A percentile compares a stretch with the other conserved stretches of the same genome.
These are phyloP conservation scores for Pythium pectinolyticum DNA, from an alignment of 352 stramenopile genomes.

Conservation along the genomic window DNA sequence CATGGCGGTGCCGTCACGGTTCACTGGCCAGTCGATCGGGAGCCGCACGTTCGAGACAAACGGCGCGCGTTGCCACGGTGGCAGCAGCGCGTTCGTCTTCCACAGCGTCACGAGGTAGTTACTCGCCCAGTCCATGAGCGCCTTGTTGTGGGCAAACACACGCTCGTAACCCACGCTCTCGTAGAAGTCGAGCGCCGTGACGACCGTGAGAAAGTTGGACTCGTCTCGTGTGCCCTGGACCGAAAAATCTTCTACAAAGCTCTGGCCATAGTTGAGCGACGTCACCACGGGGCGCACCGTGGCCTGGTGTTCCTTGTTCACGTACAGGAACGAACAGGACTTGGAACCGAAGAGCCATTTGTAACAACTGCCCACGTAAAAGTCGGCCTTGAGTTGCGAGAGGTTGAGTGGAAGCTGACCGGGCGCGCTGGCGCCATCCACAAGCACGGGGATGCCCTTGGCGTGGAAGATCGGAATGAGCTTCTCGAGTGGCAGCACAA, in stretches of 20 bases:
- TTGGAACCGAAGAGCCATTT: slow-evolving; percentile 89
- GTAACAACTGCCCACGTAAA: slow-evolving; percentile 83
- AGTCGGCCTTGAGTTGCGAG: slow-evolving; percentile 65
- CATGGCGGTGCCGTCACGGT: slow-evolving; percentile 44
- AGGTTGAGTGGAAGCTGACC: slow-evolving; percentile 76
- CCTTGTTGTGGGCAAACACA: slow-evolving; percentile 81
- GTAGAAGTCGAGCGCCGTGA: slow-evolving; percentile 83
- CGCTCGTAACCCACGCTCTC: slow-evolving; percentile 73
- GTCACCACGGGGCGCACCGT: slow-evolving; percentile 81
- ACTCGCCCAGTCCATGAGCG: slow-evolving; percentile 80
- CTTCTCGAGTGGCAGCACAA: slow-evolving; percentile 78
- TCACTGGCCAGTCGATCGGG: slow-evolving; percentile 62
- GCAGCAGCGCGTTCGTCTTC: slow-evolving; percentile 70
- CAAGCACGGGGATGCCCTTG: slow-evolving; percentile 72
- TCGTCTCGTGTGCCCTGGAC: slow-evolving; percentile 84
- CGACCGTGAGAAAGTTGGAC: slow-evolving; percentile 81
- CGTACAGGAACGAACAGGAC: slow-evolving; percentile 82
- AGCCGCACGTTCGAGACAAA: slow-evolving; percentile 83
- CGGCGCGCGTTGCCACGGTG: slow-evolving; percentile 75
- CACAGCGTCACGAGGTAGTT: slow-evolving; percentile 72
- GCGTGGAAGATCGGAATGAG: slow-evolving; percentile 83
- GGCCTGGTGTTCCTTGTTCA: slow-evolving; percentile 73
- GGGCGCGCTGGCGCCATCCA: slow-evolving; percentile 76
- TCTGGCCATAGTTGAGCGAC: slow-evolving; percentile 75
- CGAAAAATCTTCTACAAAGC: slow-evolving; percentile 83